These are phyloP conservation scores for Rugonectria rugulosa DNA, from an alignment of 2,329 filamentous ascomycete species.

Conservation along the genomic window DNA sequence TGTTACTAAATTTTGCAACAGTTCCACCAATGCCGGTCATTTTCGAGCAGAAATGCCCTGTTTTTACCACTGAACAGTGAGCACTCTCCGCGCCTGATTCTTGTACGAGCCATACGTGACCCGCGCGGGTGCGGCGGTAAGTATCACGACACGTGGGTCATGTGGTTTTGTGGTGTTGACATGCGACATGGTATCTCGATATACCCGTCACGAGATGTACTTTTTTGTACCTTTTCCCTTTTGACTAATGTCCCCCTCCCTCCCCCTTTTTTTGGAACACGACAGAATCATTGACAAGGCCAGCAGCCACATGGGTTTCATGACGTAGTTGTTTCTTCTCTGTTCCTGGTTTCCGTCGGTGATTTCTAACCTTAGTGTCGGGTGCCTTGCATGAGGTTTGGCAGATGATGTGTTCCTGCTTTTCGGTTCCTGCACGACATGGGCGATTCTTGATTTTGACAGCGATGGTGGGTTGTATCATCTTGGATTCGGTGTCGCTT, in stretches of 20 bases:
- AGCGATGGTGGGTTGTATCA: too few species aligned
- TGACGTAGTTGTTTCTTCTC: slow-evolving; percentile 14
- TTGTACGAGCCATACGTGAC: slow-evolving; percentile 32
- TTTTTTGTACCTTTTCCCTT: too few species aligned
- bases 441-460: too few species aligned
- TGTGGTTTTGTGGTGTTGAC: slow-evolving; percentile 34
- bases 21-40: slow-evolving; percentile 31
- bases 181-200: slow-evolving; percentile 24
- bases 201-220: slow-evolving; percentile 33
- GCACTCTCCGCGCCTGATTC: slow-evolving; percentile 37
- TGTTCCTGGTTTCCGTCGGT: slow-evolving; percentile 6
- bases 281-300: slow-evolving; percentile 15
- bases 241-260: background rate
- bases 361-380: too few species aligned
- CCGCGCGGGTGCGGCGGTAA: slow-evolving; percentile 20
- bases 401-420: too few species aligned
- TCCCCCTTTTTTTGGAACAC: slow-evolving; percentile 16
- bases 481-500: too few species aligned
- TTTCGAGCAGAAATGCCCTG: slow-evolving; percentile 30
- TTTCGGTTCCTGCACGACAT: too few species aligned
- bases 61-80: slow-evolving; percentile 33
- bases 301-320: slow-evolving; percentile 36
- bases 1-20: slow-evolving; percentile 12
- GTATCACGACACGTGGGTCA: slow-evolving; percentile 40
- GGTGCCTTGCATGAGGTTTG: slow-evolving; percentile 19